A percentile compares a stretch with the other conserved stretches of the same genome.
Conservation (phyloP, 768 basidiomycete species). For the Pleurotus ostreatus region DNA sequence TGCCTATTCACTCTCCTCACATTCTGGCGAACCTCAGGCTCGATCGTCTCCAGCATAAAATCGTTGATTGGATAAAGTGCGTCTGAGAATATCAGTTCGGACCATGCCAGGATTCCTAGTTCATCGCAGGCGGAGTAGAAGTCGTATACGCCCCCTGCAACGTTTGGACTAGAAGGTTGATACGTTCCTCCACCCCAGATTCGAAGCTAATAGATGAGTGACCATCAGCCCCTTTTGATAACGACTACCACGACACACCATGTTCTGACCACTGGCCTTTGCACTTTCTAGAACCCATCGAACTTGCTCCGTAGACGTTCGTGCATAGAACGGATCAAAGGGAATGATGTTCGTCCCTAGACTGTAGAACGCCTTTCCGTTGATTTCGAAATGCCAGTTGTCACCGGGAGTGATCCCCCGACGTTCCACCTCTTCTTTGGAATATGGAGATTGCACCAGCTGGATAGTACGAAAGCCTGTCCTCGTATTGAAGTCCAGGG, state of each 20-base stretch:
- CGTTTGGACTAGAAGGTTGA: constrained; percentile 36
- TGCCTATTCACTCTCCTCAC: constrained; percentile 51
- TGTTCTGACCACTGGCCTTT: constrained; percentile 52
- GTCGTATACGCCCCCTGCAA: constrained; percentile 44
- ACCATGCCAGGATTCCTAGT: constrained; percentile 58
- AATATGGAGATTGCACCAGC: constrained; percentile 45
- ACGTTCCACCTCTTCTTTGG: constrained; percentile 34
- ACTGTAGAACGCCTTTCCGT: constrained; percentile 52
- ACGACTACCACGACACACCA: constrained; percentile 30
- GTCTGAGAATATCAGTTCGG: constrained; percentile 59
- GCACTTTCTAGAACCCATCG: constrained; percentile 56
- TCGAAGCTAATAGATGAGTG: constrained; percentile 34
- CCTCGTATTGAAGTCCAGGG: constrained; percentile 35
- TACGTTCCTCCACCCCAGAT: constrained; percentile 59
- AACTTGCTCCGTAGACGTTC: constrained; percentile 44
- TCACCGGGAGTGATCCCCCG: constrained; percentile 57
- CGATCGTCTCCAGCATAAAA: constrained; percentile 46
- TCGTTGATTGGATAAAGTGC: constrained; percentile 51
- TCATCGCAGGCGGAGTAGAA: constrained; percentile 59
- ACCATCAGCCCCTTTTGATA: too few species aligned
- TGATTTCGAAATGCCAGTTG: constrained; percentile 58
- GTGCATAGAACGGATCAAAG: constrained; percentile 56
- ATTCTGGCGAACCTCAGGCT: constrained; percentile 55
- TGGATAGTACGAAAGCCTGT: constrained; percentile 60
- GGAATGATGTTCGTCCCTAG: constrained; percentile 58